A percentile compares a stretch with the other conserved stretches of the same genome.
These are phyloP conservation scores for Paecilomyces sp. DNA, from an alignment of 2,329 filamentous ascomycete genomes.

Conservation along the genomic window DNA sequence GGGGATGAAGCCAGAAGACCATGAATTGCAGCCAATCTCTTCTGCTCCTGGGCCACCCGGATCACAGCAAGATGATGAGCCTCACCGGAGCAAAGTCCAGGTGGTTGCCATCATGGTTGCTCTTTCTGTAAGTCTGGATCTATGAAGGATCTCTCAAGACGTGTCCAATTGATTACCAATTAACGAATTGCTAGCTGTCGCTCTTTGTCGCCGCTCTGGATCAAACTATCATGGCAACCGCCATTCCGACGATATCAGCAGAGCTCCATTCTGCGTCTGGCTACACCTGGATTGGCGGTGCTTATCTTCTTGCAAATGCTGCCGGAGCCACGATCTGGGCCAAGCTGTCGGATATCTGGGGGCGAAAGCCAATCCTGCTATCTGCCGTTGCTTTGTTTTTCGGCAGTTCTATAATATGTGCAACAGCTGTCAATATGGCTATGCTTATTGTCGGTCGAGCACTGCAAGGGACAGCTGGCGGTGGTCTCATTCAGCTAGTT, in stretches of 20 bases:
- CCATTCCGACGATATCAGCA: conserved; percentile 52
- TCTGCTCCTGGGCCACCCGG: not conserved
- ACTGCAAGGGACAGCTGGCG: conserved; percentile 49
- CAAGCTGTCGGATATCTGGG: conserved; percentile 52
- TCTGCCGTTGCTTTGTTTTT: conserved; percentile 44
- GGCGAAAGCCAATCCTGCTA: conserved; percentile 48
- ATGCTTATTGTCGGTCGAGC: conserved; percentile 49
- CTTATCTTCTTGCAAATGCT: conserved; percentile 64
- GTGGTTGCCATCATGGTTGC: conserved; percentile 19
- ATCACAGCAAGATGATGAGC: not conserved
- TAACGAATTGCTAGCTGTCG: conserved; percentile 14
- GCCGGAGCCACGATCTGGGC: conserved; percentile 66
- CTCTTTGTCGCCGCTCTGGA: conserved; percentile 32
- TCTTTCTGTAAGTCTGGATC: conserved; percentile 15
- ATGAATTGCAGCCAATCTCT: conserved; percentile 6
- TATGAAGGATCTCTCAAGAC: not conserved
- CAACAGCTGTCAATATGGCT: conserved; percentile 38
- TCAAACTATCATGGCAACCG: conserved; percentile 54
- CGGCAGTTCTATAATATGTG: conserved; percentile 44
- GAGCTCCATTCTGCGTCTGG: conserved; percentile 60
- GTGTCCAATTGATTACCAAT: not conserved
- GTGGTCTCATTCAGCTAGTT: conserved; percentile 46
- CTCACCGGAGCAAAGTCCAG: conserved; percentile 14
- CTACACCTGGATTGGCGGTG: conserved; percentile 71
- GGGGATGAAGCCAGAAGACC: not conserved